Percentiles rank a stretch among this genome's conserved stretches.
Conservation (phyloP, 2,329 filamentous ascomycete genomes). For the Penicillium brasilianum region DNA sequence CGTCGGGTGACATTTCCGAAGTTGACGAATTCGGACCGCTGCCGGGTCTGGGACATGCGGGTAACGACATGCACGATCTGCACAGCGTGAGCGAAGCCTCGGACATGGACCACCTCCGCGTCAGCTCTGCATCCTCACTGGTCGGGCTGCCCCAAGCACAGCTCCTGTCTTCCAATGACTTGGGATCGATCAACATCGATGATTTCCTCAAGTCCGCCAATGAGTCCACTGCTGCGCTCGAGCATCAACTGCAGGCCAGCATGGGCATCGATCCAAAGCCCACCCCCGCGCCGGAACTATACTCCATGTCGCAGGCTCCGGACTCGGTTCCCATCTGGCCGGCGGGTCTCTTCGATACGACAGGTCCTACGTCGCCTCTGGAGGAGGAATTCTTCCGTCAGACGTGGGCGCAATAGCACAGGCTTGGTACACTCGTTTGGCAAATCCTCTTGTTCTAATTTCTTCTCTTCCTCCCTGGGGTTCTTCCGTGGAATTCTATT, state of each 20-base stretch:
- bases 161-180: conserved; percentile 46
- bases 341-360: conserved; percentile 39
- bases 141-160: conserved; percentile 48
- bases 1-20: conserved; percentile 57
- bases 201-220: conserved; percentile 51
- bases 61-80: conserved; percentile 44
- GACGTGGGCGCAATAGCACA: conserved; percentile 37
- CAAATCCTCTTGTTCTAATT: conserved; percentile 10
- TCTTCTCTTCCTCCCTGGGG: conserved; percentile 23
- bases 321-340: conserved; percentile 42
- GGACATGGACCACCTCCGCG: conserved; percentile 47
- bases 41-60: conserved; percentile 35
- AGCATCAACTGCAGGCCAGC: conserved; percentile 47
- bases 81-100: conserved; percentile 50
- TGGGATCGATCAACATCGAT: conserved; percentile 51
- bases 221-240: conserved; percentile 46
- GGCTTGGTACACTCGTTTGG: conserved; percentile 15
- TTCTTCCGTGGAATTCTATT: conserved; percentile 1
- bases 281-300: conserved; percentile 37
- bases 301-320: conserved; percentile 34
- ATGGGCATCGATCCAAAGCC: conserved; percentile 44
- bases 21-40: conserved; percentile 50
- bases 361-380: conserved; percentile 29
- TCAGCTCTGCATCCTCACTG: conserved; percentile 51
- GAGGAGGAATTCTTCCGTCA: conserved; percentile 42